These are phyloP conservation scores for Ophiocordyceps camponoti-leonardi DNA, from an alignment of 2,329 filamentous ascomycete genomes.

Conservation along the genomic window DNA sequence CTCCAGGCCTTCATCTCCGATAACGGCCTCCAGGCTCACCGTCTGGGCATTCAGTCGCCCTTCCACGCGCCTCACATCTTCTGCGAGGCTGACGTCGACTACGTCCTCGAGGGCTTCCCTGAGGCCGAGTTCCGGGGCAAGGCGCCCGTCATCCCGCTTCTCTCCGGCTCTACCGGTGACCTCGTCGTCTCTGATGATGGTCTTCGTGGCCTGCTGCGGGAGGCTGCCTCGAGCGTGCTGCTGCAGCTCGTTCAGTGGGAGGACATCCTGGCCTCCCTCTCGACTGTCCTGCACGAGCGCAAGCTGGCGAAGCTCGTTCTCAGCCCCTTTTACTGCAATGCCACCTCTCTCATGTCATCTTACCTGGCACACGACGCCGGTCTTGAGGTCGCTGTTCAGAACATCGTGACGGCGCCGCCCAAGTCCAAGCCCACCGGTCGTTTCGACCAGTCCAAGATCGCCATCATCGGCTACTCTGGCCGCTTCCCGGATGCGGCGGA, in stretches of 20 bases:
- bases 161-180: neutral
- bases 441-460: conserved; percentile 23
- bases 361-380: neutral
- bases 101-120: neutral
- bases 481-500: conserved; percentile 20
- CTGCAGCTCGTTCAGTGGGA: neutral
- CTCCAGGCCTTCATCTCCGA: conserved; percentile 5
- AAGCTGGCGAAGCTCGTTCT: neutral
- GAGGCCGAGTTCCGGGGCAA: neutral
- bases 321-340: conserved; percentile 1
- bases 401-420: neutral
- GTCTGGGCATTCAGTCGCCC: conserved; percentile 7
- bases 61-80: conserved; percentile 10
- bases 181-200: neutral
- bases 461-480: conserved; percentile 50
- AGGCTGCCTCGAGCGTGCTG: neutral
- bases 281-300: neutral
- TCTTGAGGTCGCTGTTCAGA: neutral
- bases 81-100: neutral
- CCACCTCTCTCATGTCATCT: neutral
- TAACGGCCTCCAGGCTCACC: conserved; percentile 4
- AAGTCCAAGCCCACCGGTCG: neutral
- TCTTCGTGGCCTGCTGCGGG: neutral
- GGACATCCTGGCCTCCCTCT: neutral
- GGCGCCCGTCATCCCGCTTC: neutral